A percentile compares a stretch with the other conserved stretches of the same genome.
These are phyloP conservation scores for Collybiopsis luxurians DNA, from an alignment of 768 basidiomycete species.

Conservation along the genomic window DNA sequence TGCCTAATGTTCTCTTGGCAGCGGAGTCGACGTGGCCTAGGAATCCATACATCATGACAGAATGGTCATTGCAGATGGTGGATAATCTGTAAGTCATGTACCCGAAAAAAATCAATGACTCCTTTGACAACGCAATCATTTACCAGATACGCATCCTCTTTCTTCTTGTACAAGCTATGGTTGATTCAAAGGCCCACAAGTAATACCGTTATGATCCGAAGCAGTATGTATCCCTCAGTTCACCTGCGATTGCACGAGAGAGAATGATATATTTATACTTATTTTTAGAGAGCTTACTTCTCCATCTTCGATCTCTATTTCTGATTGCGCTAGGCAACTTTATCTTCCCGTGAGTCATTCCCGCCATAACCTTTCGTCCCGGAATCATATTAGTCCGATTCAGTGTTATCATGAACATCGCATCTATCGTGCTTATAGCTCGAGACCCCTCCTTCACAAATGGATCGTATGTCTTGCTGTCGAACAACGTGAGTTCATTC, in stretches of 20 bases:
- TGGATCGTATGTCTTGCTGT: constrained; percentile 17
- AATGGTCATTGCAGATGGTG: constrained; percentile 31
- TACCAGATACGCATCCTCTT: constrained; percentile 24
- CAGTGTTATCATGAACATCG: constrained; percentile 23
- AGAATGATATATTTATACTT: background rate
- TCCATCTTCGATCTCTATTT: constrained; percentile 29
- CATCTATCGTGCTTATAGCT: constrained; percentile 26
- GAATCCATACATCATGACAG: constrained; percentile 21
- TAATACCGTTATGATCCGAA: constrained; percentile 10
- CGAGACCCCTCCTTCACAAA: constrained; percentile 19
- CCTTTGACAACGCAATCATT: background rate
- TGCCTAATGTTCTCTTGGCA: background rate
- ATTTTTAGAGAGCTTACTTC: constrained; percentile 9
- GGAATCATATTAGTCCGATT: too few relatives aligned
- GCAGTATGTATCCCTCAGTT: constrained; percentile 11
- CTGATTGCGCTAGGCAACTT: constrained; percentile 34
- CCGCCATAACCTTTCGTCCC: background rate
- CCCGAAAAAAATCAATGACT: background rate
- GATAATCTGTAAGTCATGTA: constrained; percentile 27
- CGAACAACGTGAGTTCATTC: background rate
- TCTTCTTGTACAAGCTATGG: constrained; percentile 24
- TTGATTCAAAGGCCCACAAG: background rate
- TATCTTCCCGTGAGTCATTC: constrained; percentile 28
- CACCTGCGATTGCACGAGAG: background rate
- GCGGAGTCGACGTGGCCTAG: background rate